These are phyloP conservation scores for Tilletia caries DNA, from an alignment of 1,284 basidiomycete species.

Conservation along the genomic window DNA sequence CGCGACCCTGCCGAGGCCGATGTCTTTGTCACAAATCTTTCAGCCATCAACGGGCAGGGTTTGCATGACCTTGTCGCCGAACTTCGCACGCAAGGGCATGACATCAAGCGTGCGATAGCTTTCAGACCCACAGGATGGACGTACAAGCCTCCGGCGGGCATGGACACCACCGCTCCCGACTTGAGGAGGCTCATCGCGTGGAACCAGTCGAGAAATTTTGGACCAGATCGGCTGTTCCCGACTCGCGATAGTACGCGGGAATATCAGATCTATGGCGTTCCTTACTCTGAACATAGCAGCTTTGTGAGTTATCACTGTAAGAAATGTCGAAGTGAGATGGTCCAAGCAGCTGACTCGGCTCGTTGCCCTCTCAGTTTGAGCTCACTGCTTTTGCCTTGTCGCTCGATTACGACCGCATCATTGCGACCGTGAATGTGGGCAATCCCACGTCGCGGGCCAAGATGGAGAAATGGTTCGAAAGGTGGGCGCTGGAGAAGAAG, in stretches of 20 bases:
- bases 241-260: conserved; percentile 68
- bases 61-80: conserved; percentile 65
- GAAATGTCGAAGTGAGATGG: too few species aligned
- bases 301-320: conserved; percentile 26
- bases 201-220: conserved; percentile 67
- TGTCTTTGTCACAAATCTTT: conserved; percentile 81
- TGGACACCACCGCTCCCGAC: conserved; percentile 54
- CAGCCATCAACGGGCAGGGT: conserved; percentile 72
- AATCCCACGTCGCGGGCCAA: conserved; percentile 61
- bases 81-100: conserved; percentile 69
- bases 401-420: conserved; percentile 75
- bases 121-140: conserved; percentile 95
- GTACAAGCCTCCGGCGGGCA: conserved; percentile 68
- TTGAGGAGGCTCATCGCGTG: conserved; percentile 59
- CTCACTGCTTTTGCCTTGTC: conserved; percentile 76
- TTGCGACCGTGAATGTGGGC: conserved; percentile 92
- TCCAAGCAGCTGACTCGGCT: conserved; percentile 18
- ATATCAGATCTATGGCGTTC: conserved; percentile 74
- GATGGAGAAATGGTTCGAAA: conserved; percentile 48
- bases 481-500: conserved; percentile 40
- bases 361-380: conserved; percentile 56
- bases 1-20: conserved; percentile 69
- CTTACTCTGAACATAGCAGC: conserved; percentile 87
- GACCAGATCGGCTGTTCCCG: conserved; percentile 66
- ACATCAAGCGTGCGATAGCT: conserved; percentile 72